Percentiles rank a stretch among this genome's conserved stretches.
Conservation (phyloP, 2,329 filamentous ascomycete genomes). For the Verruconis gallopava region DNA sequence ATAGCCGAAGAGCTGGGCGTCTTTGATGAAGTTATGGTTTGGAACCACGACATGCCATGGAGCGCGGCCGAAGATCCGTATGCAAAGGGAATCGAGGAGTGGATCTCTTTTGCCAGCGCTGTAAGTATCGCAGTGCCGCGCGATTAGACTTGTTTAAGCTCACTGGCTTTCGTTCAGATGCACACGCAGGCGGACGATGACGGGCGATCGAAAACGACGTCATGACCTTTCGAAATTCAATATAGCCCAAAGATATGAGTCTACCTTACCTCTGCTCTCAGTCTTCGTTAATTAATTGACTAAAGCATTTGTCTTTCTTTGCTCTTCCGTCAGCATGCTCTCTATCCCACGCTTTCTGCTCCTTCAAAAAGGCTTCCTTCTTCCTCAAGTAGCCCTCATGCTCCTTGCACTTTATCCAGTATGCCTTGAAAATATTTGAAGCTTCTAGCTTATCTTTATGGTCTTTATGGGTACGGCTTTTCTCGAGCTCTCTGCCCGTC, state of each 20-base stretch:
- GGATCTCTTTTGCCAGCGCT: slow-evolving; percentile 59
- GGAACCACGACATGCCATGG: slow-evolving; percentile 62
- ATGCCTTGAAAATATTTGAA: slow-evolving; percentile 35
- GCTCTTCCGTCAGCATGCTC: slow-evolving; percentile 10
- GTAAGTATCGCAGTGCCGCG: slow-evolving; percentile 33
- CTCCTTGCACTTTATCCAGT: slow-evolving; percentile 35
- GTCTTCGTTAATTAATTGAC: too few species aligned
- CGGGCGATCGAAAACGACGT: too few species aligned
- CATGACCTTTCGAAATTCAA: too few species aligned
- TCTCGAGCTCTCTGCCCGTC: slow-evolving; percentile 29
- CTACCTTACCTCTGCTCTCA: too few species aligned
- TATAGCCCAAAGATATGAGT: too few species aligned
- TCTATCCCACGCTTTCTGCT: slow-evolving; percentile 33
- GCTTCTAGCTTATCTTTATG: slow-evolving; percentile 38
- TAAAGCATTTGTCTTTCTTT: too few species aligned
- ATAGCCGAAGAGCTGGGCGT: slow-evolving; percentile 49
- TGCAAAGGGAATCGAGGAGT: slow-evolving; percentile 64
- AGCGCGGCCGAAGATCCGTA: slow-evolving; percentile 54
- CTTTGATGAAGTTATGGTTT: slow-evolving; percentile 70
- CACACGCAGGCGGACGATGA: too few species aligned
- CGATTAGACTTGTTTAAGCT: too few species aligned
- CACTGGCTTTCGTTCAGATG: too few species aligned
- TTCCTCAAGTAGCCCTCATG: slow-evolving; percentile 32
- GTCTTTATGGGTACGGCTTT: slow-evolving; percentile 32
- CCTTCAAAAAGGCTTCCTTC: slow-evolving; percentile 35